Evolutionary conservation across 177 flowering plant species (phyloP).

Genomic region (Vitis hybrid): DNA sequence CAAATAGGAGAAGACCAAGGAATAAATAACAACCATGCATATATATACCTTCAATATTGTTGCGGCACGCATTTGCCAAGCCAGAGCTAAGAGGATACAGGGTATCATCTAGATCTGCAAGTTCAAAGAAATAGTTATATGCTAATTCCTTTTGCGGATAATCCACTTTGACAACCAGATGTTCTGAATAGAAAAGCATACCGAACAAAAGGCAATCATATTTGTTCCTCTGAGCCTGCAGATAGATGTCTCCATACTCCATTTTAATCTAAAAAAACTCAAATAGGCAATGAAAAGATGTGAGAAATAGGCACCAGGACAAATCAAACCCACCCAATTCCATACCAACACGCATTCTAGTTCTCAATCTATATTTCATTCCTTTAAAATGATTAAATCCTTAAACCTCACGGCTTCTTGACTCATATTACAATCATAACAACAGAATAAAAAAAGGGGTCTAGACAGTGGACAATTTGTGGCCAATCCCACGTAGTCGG

Average conservation of each 20-base stretch:
- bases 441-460: neutral
- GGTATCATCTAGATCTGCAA: constrained; percentile 58
- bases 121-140: neutral
- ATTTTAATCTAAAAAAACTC: constrained; percentile 21
- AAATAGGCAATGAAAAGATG: constrained; percentile 4
- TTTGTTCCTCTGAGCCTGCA: constrained; percentile 22
- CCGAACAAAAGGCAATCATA: constrained; percentile 50
- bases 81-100: constrained; percentile 60
- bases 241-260: constrained; percentile 33
- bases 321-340: constrained; percentile 9
- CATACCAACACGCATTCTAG: constrained; percentile 4
- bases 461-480: constrained; percentile 5
- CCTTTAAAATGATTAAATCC: neutral
- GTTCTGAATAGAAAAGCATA: constrained; percentile 12
- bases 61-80: constrained; percentile 30
- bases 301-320: neutral
- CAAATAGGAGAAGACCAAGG: neutral
- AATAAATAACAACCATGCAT: neutral
- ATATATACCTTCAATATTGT: constrained; percentile 38
- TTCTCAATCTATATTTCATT: constrained; percentile 16
- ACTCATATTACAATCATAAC: constrained; percentile 13
- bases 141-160: neutral
- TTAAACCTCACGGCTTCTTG: constrained; percentile 1
- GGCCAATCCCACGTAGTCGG: constrained; percentile 5
- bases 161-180: neutral